Evolutionary conservation across 805 yeast genomes (phyloP).

Genomic region (Myxozyma neglecta): DNA sequence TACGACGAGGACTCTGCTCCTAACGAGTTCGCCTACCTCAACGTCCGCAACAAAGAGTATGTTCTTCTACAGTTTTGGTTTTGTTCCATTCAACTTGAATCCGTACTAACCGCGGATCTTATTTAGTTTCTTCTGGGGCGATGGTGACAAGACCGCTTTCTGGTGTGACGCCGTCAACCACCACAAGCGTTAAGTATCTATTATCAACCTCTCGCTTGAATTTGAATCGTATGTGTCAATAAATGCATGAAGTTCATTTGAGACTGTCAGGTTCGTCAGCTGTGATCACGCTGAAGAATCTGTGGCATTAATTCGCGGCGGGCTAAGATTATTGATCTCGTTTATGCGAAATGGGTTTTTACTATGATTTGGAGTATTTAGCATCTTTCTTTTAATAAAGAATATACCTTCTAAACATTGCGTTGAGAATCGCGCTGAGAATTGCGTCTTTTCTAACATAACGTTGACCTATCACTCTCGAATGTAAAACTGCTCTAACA

Average conservation of each 20-base stretch:
- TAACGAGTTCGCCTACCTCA: constrained; percentile 83
- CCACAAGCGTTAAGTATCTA: constrained; percentile 45
- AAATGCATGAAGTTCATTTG: background rate
- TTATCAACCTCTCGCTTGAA: background rate
- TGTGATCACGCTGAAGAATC: background rate
- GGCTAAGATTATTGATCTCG: background rate
- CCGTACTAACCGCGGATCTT: background rate
- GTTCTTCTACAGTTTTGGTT: background rate
- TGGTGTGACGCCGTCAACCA: constrained; percentile 94
- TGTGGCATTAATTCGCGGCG: background rate
- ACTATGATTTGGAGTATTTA: background rate
- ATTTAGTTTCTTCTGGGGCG: constrained; percentile 87
- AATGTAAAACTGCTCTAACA: background rate
- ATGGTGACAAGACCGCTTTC: constrained; percentile 95
- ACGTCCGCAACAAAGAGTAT: constrained; percentile 72
- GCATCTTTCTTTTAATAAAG: background rate
- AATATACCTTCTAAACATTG: background rate
- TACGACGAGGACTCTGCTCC: constrained; percentile 93
- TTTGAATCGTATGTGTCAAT: background rate
- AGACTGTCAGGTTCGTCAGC: background rate
- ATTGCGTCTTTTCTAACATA: too few relatives aligned
- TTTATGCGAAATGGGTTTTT: background rate
- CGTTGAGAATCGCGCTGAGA: background rate
- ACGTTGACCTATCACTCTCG: too few relatives aligned
- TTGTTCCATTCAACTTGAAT: too few relatives aligned